Conservation (phyloP, 1,139 yeast species). For the Zygosaccharomyces pseudobailii region DNA sequence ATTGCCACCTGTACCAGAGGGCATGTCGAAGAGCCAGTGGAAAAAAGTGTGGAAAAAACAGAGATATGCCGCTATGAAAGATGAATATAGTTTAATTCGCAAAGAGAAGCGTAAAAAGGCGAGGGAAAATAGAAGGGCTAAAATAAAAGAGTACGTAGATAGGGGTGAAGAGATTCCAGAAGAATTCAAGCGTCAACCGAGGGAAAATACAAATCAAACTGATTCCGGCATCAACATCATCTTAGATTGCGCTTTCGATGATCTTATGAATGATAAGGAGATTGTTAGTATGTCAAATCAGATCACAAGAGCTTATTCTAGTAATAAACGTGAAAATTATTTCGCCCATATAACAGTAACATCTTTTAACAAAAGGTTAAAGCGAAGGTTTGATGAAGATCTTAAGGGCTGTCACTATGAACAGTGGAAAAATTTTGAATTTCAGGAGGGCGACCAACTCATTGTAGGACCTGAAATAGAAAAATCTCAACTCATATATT, state of each 20-base stretch:
- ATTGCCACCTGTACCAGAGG: slow-evolving; percentile 55
- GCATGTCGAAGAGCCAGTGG: slow-evolving; percentile 82
- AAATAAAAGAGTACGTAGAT: slow-evolving; percentile 33
- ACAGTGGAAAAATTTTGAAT: slow-evolving; percentile 62
- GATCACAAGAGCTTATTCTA: slow-evolving; percentile 75
- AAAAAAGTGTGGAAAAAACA: slow-evolving; percentile 60
- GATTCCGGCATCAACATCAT: slow-evolving; percentile 51
- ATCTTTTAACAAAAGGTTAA: slow-evolving; percentile 62
- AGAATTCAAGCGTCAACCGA: slow-evolving; percentile 32
- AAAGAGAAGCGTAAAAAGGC: slow-evolving; percentile 50
- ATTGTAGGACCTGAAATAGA: slow-evolving; percentile 31
- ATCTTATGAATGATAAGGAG: slow-evolving; percentile 78
- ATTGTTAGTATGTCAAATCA: slow-evolving; percentile 74
- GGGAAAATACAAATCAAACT: slow-evolving; percentile 40
- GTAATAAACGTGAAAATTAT: slow-evolving; percentile 58
- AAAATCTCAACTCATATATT: slow-evolving; percentile 51
- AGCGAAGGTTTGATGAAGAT: slow-evolving; percentile 61
- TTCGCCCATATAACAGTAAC: slow-evolving; percentile 59
- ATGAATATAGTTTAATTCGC: slow-evolving; percentile 47
- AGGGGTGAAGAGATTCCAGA: slow-evolving; percentile 38
- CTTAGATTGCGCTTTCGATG: slow-evolving; percentile 88
- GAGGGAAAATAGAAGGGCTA: slow-evolving; percentile 35
- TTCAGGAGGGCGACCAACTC: slow-evolving; percentile 44
- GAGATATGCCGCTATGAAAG: slow-evolving; percentile 62
- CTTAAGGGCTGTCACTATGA: slow-evolving; percentile 51